Evolutionary conservation across 2,329 filamentous ascomycete species (phyloP).

Genomic region (Rutstroemia sydowiana): DNA sequence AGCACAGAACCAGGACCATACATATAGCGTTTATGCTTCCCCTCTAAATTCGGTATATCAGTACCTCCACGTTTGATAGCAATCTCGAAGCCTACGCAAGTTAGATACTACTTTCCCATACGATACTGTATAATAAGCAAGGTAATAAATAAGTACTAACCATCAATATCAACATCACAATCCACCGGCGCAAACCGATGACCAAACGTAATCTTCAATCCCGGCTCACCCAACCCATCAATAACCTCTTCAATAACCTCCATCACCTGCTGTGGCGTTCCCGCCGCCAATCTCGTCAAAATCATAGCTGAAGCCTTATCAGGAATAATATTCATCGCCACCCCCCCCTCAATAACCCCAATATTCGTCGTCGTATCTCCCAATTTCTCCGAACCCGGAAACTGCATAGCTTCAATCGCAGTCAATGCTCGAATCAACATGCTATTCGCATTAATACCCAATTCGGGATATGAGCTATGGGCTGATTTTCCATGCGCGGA

Average conservation of each 20-base stretch:
- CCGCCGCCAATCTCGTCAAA: neutral
- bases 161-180: constrained; percentile 59
- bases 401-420: constrained; percentile 55
- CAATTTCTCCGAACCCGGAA: constrained; percentile 67
- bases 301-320: constrained; percentile 32
- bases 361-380: constrained; percentile 85
- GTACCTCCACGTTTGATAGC: constrained; percentile 85
- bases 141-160: constrained; percentile 28
- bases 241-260: neutral
- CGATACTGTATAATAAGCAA: too few relatives aligned
- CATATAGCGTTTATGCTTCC: constrained; percentile 42
- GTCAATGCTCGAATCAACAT: constrained; percentile 64
- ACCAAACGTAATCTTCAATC: constrained; percentile 53
- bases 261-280: neutral
- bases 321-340: constrained; percentile 80
- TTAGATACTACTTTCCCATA: neutral
- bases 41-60: constrained; percentile 54
- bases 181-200: constrained; percentile 71
- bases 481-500: constrained; percentile 64
- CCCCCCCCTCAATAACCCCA: constrained; percentile 66
- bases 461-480: constrained; percentile 85
- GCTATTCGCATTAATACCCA: constrained; percentile 77
- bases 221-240: neutral
- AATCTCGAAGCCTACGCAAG: constrained; percentile 57
- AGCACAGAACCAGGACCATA: constrained; percentile 67